phyloP scores from a whole-genome alignment of 768 basidiomycete genomes.

The Phaeotremella skinneri region DNA sequence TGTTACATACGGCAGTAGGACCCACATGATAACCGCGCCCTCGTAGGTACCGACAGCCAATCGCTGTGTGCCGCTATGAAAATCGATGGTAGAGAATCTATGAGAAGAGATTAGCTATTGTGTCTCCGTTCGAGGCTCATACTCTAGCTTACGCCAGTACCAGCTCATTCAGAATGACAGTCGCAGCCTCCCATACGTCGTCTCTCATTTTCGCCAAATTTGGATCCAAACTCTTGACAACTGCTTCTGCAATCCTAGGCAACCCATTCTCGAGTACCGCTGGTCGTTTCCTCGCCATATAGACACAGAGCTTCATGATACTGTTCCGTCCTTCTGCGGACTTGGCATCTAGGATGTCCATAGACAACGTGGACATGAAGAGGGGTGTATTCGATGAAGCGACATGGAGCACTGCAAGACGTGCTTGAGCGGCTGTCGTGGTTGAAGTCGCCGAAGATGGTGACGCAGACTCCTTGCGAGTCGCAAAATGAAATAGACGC shows the following conservation, averaged over 20 bases:
- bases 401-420: constrained; percentile 78
- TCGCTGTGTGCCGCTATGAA: constrained; percentile 80
- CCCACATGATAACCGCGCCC: constrained; percentile 66
- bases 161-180: constrained; percentile 90
- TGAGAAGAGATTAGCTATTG: not conserved
- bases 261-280: constrained; percentile 78
- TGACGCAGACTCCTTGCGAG: constrained; percentile 48
- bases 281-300: constrained; percentile 90
- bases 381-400: constrained; percentile 77
- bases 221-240: constrained; percentile 94
- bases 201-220: constrained; percentile 70
- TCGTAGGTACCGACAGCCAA: constrained; percentile 91
- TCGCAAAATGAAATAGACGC: constrained; percentile 75
- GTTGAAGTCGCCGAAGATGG: constrained; percentile 53
- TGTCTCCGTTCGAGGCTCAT: not conserved
- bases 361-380: constrained; percentile 88
- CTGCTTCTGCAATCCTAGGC: constrained; percentile 84
- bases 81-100: constrained; percentile 91
- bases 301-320: constrained; percentile 88
- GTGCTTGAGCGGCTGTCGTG: constrained; percentile 73
- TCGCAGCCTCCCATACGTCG: constrained; percentile 83
- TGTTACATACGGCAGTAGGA: not conserved
- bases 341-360: constrained; percentile 75
- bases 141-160: constrained; percentile 70
- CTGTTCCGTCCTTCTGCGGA: constrained; percentile 71